Conservation (phyloP, 1,284 basidiomycete species). For the Lentinula novae-zelandiae region DNA sequence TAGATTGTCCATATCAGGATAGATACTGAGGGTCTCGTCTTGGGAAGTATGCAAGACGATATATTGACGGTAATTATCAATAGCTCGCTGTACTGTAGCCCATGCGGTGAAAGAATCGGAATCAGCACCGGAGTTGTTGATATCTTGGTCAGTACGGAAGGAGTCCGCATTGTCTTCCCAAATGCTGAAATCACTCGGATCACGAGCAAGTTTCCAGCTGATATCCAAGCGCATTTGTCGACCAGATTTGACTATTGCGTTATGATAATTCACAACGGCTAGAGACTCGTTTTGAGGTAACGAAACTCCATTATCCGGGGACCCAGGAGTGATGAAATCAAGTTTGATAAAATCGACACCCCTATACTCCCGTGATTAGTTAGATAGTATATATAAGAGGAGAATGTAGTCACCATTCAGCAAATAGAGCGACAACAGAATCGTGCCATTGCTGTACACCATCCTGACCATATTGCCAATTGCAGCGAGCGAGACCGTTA, state of each 20-base stretch:
- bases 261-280: slow-evolving; percentile 11
- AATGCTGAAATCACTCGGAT: slow-evolving; percentile 7
- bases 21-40: slow-evolving; percentile 12
- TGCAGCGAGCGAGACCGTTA: slow-evolving; percentile 11
- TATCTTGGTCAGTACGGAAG: slow-evolving; percentile 15
- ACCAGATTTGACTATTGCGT: slow-evolving; percentile 8
- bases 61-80: slow-evolving; percentile 15
- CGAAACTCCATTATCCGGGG: slow-evolving; percentile 11
- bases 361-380: not conserved
- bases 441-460: slow-evolving; percentile 15
- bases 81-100: slow-evolving; percentile 13
- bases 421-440: slow-evolving; percentile 12
- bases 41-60: slow-evolving; percentile 10
- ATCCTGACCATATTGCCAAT: slow-evolving; percentile 9
- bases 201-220: slow-evolving; percentile 14
- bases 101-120: slow-evolving; percentile 8
- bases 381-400: too few relatives aligned
- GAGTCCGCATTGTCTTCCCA: slow-evolving; percentile 13
- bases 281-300: slow-evolving; percentile 9
- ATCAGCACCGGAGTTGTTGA: slow-evolving; percentile 11
- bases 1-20: slow-evolving; percentile 15
- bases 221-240: slow-evolving; percentile 14
- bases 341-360: slow-evolving; percentile 16
- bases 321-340: slow-evolving; percentile 16
- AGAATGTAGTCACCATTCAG: slow-evolving; percentile 5